Conservation (phyloP, 2,329 filamentous ascomycete species). For the Colletotrichum caudatum region DNA sequence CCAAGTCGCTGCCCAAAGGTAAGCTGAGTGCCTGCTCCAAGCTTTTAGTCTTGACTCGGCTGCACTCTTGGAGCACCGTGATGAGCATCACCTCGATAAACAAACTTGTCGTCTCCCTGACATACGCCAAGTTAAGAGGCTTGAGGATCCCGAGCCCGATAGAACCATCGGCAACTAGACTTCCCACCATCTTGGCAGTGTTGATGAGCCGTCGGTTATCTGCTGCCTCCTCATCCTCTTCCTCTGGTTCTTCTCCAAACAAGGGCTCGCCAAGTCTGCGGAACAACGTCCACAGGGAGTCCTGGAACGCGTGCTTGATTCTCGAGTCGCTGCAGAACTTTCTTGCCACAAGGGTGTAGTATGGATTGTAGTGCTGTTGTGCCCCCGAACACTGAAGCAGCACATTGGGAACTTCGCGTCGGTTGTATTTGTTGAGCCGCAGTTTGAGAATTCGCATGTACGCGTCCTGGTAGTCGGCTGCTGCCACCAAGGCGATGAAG, state of each 20-base stretch:
- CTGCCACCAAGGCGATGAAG: constrained; percentile 90
- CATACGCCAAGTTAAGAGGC: constrained; percentile 81
- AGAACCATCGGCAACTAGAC: constrained; percentile 60
- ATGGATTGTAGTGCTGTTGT: constrained; percentile 89
- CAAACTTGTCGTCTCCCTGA: constrained; percentile 79
- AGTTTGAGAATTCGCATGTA: constrained; percentile 84
- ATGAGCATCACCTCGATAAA: constrained; percentile 88
- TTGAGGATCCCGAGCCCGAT: constrained; percentile 67
- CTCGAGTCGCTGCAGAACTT: constrained; percentile 81
- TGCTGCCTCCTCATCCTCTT: constrained; percentile 61
- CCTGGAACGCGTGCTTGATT: constrained; percentile 87
- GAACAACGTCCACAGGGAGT: constrained; percentile 88
- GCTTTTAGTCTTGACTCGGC: constrained; percentile 52
- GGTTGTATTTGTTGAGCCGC: constrained; percentile 85
- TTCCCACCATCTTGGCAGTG: constrained; percentile 66
- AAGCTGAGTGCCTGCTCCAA: constrained; percentile 32
- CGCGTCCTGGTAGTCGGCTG: constrained; percentile 85
- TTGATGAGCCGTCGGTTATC: constrained; percentile 66
- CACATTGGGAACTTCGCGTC: constrained; percentile 87
- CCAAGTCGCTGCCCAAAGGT: constrained; percentile 43
- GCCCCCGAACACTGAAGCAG: constrained; percentile 87
- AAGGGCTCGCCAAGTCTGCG: constrained; percentile 85
- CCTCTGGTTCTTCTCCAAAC: constrained; percentile 73
- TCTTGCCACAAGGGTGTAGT: constrained; percentile 88
- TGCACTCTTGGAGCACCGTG: constrained; percentile 76